Conservation (phyloP, 2,329 filamentous ascomycete species). For the Allantophomopsis lycopodina region DNA sequence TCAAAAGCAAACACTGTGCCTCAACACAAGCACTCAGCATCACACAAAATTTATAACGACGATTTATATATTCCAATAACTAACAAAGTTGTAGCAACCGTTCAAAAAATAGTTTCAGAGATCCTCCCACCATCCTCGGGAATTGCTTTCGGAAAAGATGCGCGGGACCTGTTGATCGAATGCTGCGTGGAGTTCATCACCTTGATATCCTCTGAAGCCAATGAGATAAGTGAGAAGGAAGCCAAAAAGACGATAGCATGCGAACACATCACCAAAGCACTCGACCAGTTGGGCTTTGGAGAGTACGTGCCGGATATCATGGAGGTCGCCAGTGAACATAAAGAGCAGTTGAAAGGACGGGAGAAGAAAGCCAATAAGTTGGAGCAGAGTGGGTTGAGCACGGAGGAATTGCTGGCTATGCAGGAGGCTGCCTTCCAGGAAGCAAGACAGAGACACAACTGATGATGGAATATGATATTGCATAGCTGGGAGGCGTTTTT, state of each 20-base stretch:
- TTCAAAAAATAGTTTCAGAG: conserved; percentile 84
- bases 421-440: conserved; percentile 87
- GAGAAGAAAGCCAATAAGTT: conserved; percentile 98
- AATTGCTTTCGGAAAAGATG: conserved; percentile 86
- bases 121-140: conserved; percentile 69
- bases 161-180: conserved; percentile 88
- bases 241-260: conserved; percentile 98
- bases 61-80: conserved; percentile 1
- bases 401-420: conserved; percentile 77
- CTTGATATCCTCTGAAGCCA: conserved; percentile 93
- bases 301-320: conserved; percentile 85
- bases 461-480: conserved; percentile 1
- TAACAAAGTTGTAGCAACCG: conserved; percentile 35
- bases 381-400: conserved; percentile 80
- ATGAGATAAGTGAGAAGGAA: conserved; percentile 97
- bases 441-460: conserved; percentile 30
- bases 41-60: neutral
- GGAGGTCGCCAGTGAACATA: conserved; percentile 80
- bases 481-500: neutral
- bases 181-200: conserved; percentile 99
- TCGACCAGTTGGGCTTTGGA: conserved; percentile 82
- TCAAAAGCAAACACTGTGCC: neutral
- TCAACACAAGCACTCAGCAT: neutral
- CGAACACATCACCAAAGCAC: conserved; percentile 91
- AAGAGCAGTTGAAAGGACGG: conserved; percentile 83